Evolutionary conservation across 208 protist genomes (phyloP).

Genomic region (Wallacemonas rigidus): DNA sequence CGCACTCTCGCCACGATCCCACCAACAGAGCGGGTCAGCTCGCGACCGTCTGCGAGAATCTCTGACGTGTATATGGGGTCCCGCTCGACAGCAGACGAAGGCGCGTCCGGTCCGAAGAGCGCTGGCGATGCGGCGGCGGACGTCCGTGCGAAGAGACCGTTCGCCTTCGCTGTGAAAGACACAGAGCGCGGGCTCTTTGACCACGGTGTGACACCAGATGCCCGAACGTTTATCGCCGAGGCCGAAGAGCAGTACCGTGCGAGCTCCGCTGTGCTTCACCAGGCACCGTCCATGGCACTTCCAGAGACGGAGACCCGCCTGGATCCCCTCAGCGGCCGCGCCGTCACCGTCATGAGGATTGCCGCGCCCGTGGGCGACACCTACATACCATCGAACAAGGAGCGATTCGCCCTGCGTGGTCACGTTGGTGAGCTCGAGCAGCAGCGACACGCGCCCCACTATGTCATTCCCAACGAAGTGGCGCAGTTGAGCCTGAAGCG

Average conservation of each 20-base stretch:
- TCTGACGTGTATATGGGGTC: slow-evolving; percentile 23
- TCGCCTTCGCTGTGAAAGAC: slow-evolving; percentile 54
- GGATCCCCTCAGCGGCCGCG: slow-evolving; percentile 34
- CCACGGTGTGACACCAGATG: slow-evolving; percentile 67
- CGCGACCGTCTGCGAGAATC: slow-evolving; percentile 16
- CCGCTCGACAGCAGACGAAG: neutral
- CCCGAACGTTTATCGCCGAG: slow-evolving; percentile 58
- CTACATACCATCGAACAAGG: slow-evolving; percentile 61
- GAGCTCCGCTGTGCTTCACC: slow-evolving; percentile 53
- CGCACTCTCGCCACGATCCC: slow-evolving; percentile 30
- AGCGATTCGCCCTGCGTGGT: slow-evolving; percentile 51
- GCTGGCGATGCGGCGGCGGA: no score
- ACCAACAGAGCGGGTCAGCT: slow-evolving; percentile 38
- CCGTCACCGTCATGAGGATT: slow-evolving; percentile 35
- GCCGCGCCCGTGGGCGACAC: slow-evolving; percentile 72
- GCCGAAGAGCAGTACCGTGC: slow-evolving; percentile 71
- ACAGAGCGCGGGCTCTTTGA: slow-evolving; percentile 62
- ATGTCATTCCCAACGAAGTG: slow-evolving; percentile 45
- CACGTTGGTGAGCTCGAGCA: slow-evolving; percentile 62
- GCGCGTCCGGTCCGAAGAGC: neutral
- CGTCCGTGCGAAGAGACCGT: slow-evolving; percentile 2
- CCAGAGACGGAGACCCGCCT: slow-evolving; percentile 31
- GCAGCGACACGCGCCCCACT: slow-evolving; percentile 24
- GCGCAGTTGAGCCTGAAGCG: slow-evolving; percentile 71
- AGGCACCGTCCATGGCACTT: slow-evolving; percentile 25